Evolutionary conservation across 768 basidiomycete genomes (phyloP).

Genomic region (Rhizopogon vesiculosus): DNA sequence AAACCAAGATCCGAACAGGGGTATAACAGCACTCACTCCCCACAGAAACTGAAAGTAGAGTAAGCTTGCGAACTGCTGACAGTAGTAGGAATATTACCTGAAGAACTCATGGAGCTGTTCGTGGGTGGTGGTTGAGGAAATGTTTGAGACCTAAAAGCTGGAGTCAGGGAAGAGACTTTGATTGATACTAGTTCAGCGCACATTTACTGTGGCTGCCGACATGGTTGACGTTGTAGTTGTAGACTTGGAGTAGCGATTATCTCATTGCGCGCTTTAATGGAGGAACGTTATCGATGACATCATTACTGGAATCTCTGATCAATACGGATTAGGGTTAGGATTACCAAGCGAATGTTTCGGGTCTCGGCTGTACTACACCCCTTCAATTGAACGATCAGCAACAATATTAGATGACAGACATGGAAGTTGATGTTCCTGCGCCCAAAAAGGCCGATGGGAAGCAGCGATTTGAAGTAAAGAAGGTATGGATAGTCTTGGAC

Average conservation of each 20-base stretch:
- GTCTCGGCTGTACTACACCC: too few species aligned
- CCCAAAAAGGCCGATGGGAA: constrained; percentile 46
- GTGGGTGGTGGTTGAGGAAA: constrained; percentile 63
- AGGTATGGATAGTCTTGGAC: constrained; percentile 48
- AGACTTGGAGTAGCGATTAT: neutral
- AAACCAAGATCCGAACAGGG: neutral
- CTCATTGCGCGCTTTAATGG: too few species aligned
- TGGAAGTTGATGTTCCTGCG: constrained; percentile 61
- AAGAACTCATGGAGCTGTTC: constrained; percentile 76
- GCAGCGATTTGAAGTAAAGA: constrained; percentile 97
- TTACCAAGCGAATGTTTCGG: too few species aligned
- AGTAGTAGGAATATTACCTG: constrained; percentile 43
- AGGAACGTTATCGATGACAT: neutral
- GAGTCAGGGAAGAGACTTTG: neutral
- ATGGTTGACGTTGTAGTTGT: constrained; percentile 12
- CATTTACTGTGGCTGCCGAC: constrained; percentile 21
- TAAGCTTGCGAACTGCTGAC: constrained; percentile 1
- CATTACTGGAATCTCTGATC: neutral
- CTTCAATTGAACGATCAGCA: too few species aligned
- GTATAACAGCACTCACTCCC: constrained; percentile 47
- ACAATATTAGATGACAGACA: constrained; percentile 52
- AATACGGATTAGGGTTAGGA: too few species aligned
- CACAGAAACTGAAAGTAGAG: constrained; percentile 65
- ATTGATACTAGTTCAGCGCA: constrained; percentile 25
- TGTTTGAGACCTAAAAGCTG: constrained; percentile 57